Evolutionary conservation across 192 early-diverging fungal species (phyloP).

Genomic region (Umbelopsis vinacea): DNA sequence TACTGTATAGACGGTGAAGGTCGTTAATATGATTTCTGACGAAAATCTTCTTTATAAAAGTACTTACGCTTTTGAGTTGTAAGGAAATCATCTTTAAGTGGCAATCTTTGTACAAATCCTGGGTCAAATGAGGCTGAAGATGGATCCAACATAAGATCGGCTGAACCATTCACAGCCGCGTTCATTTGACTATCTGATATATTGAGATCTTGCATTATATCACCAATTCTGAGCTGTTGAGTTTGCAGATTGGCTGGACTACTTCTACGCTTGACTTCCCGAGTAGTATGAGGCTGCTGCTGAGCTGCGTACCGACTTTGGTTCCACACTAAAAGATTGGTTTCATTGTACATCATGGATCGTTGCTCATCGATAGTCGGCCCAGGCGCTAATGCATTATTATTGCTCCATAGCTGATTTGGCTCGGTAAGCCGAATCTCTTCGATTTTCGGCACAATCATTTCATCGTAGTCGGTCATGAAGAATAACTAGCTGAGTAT

Average conservation of each 20-base stretch:
- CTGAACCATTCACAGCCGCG: background rate
- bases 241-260: conserved; percentile 8
- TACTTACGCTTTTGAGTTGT: conserved; percentile 6
- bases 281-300: background rate
- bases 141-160: background rate
- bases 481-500: conserved; percentile 2
- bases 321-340: background rate
- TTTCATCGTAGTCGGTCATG: conserved; percentile 4
- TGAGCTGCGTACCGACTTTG: background rate
- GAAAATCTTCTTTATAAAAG: background rate
- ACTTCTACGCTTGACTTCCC: conserved; percentile 6
- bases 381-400: background rate
- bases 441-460: conserved; percentile 13
- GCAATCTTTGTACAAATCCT: conserved; percentile 9
- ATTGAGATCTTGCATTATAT: conserved; percentile 17
- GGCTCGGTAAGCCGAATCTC: background rate
- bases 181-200: background rate
- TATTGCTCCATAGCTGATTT: background rate
- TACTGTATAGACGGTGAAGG: background rate
- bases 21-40: too few species aligned
- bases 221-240: background rate
- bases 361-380: background rate
- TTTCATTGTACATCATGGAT: conserved; percentile 5
- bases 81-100: background rate
- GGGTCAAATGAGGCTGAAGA: background rate